phyloP scores from a whole-genome alignment of 176 grass and related monocot genomes.

The Stipa capillata region DNA sequence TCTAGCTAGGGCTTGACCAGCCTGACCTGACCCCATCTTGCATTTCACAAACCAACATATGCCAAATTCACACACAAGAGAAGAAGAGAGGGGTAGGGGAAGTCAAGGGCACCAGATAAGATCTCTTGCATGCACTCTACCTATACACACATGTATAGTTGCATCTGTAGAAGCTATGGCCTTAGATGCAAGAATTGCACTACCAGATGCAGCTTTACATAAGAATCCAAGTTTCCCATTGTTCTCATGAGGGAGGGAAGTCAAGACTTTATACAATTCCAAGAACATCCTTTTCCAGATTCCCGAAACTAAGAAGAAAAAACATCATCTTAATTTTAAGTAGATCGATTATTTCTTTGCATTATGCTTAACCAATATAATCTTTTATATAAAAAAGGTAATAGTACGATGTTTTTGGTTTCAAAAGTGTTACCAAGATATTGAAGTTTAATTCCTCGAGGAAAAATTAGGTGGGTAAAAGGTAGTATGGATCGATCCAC shows the following conservation, averaged over 20 bases:
- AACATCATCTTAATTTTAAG: background rate
- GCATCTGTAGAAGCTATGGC: constrained; percentile 42
- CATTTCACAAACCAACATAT: constrained; percentile 26
- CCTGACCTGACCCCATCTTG: constrained; percentile 36
- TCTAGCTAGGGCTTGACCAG: constrained; percentile 36
- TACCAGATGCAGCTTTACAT: constrained; percentile 36
- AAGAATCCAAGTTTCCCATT: constrained; percentile 34
- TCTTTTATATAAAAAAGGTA: background rate
- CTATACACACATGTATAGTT: constrained; percentile 22
- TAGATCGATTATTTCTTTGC: background rate
- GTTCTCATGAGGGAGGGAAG: constrained; percentile 30
- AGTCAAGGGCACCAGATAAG: constrained; percentile 46
- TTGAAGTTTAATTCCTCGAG: constrained; percentile 31
- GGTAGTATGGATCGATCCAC: constrained; percentile 32
- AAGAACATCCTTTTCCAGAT: constrained; percentile 48
- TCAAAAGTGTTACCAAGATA: constrained; percentile 12
- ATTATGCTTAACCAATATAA: background rate
- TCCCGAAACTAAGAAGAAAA: constrained; percentile 8
- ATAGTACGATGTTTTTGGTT: background rate
- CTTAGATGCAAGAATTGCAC: constrained; percentile 40
- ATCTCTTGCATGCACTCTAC: constrained; percentile 22
- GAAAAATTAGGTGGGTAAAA: constrained; percentile 50
- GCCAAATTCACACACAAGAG: constrained; percentile 43
- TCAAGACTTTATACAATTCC: constrained; percentile 51
- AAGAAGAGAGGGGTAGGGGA: constrained; percentile 9